These are phyloP conservation scores for Apium graveolens DNA, from an alignment of 129 eudicot genomes.

Conservation along the genomic window DNA sequence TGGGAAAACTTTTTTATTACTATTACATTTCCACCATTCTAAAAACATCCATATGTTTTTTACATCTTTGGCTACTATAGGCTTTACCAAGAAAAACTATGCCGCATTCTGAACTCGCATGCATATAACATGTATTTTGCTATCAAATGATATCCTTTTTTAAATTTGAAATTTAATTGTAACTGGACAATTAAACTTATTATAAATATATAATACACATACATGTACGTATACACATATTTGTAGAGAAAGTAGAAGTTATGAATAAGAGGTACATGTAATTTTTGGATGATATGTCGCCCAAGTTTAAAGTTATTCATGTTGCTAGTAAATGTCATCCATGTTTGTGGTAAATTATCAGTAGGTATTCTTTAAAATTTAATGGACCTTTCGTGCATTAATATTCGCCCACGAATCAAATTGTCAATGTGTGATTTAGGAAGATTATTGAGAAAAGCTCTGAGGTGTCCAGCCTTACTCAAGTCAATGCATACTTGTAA, in stretches of 20 bases:
- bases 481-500: too few species aligned
- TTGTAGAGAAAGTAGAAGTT: not conserved
- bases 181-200: not conserved
- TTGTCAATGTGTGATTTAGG: too few species aligned
- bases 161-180: not conserved
- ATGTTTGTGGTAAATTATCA: too few species aligned
- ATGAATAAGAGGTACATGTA: slow-evolving; percentile 74
- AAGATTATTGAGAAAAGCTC: too few species aligned
- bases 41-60: slow-evolving; percentile 81
- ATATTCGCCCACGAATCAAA: too few species aligned
- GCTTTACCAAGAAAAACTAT: slow-evolving; percentile 57
- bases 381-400: slow-evolving; percentile 26
- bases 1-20: not conserved
- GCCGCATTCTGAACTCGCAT: slow-evolving; percentile 70
- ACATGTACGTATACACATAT: not conserved
- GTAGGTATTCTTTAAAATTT: too few species aligned
- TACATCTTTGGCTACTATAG: slow-evolving; percentile 49
- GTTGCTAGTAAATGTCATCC: too few species aligned
- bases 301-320: slow-evolving; percentile 75
- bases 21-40: slow-evolving; percentile 19
- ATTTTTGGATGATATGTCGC: slow-evolving; percentile 54
- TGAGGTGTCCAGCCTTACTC: too few species aligned
- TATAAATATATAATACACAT: too few species aligned
- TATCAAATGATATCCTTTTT: slow-evolving; percentile 74
- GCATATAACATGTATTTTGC: slow-evolving; percentile 34